Evolutionary conservation across 169 alveolate genomes (phyloP).

Genomic region (Amoebophrya sp.): DNA sequence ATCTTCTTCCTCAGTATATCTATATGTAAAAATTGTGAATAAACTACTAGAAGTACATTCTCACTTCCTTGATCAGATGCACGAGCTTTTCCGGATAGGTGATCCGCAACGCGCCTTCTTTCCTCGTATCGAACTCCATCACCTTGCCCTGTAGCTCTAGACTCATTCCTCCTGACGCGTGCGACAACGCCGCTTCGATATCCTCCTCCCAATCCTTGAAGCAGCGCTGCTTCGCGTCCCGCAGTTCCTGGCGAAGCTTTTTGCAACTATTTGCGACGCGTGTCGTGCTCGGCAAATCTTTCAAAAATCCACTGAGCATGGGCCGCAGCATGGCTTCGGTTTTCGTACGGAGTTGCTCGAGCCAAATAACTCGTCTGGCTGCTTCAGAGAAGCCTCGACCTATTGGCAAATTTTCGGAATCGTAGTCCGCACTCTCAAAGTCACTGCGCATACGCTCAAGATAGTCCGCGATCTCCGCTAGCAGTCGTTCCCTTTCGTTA

Average conservation of each 20-base stretch:
- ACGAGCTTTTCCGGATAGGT: conserved; percentile 76
- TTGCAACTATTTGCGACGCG: conserved; percentile 49
- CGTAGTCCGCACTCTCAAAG: conserved; percentile 57
- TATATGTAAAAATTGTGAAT: too few relatives aligned
- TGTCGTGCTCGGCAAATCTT: conserved; percentile 55
- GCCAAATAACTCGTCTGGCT: conserved; percentile 56
- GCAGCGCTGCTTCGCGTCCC: conserved; percentile 54
- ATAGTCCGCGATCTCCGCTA: conserved; percentile 48
- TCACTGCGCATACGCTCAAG: conserved; percentile 51
- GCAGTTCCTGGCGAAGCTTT: conserved; percentile 51
- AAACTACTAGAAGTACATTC: conserved; percentile 55
- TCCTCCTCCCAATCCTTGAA: conserved; percentile 60
- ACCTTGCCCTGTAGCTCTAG: conserved; percentile 60
- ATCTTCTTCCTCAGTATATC: too few relatives aligned
- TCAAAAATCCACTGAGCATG: conserved; percentile 52
- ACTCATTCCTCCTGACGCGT: conserved; percentile 50
- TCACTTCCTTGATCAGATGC: conserved; percentile 69
- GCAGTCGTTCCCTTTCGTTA: conserved; percentile 60
- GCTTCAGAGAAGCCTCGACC: neutral
- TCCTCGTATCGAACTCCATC: conserved; percentile 70
- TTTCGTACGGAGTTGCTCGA: conserved; percentile 59
- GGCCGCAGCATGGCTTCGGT: conserved; percentile 54
- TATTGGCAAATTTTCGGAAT: neutral
- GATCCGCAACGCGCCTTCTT: conserved; percentile 67
- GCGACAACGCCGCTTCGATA: conserved; percentile 49